Conservation (phyloP, 306 rosid species). For the Cicer chorassanicum region DNA sequence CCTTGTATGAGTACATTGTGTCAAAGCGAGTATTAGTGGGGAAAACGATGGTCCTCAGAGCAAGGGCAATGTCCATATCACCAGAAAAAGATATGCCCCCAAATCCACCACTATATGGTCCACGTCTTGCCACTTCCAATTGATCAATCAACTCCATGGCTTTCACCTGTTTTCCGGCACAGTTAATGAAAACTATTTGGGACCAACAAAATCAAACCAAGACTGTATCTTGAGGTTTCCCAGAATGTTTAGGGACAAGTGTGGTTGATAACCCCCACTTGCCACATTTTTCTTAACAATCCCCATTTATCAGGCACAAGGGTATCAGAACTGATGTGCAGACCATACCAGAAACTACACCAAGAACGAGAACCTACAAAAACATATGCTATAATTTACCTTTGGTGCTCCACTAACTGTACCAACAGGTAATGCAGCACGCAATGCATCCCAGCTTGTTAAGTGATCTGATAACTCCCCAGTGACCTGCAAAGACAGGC, state of each 20-base stretch:
- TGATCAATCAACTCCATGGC: constrained; percentile 97
- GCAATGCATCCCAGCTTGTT: constrained; percentile 91
- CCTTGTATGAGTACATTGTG: constrained; percentile 86
- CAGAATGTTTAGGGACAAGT: not conserved
- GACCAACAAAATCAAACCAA: constrained; percentile 21
- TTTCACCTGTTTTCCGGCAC: constrained; percentile 73
- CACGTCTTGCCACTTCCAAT: constrained; percentile 88
- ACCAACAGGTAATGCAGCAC: constrained; percentile 92
- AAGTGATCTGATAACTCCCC: constrained; percentile 81
- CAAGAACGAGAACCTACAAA: constrained; percentile 12
- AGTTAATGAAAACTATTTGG: constrained; percentile 26
- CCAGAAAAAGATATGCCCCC: constrained; percentile 91
- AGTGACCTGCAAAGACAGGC: constrained; percentile 68
- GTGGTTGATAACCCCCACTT: not conserved
- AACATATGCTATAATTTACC: constrained; percentile 50
- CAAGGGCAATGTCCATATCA: constrained; percentile 93
- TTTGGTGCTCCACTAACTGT: constrained; percentile 99
- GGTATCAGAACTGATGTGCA: constrained; percentile 30
- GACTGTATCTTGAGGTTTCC: constrained; percentile 6
- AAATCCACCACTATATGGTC: constrained; percentile 97
- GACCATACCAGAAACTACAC: not conserved
- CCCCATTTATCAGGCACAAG: not conserved
- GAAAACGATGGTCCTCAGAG: constrained; percentile 84
- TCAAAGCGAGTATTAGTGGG: constrained; percentile 80
- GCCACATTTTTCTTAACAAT: not conserved